These are phyloP conservation scores for Pythium rishiriense DNA, from an alignment of 352 stramenopile genomes.

Conservation along the genomic window DNA sequence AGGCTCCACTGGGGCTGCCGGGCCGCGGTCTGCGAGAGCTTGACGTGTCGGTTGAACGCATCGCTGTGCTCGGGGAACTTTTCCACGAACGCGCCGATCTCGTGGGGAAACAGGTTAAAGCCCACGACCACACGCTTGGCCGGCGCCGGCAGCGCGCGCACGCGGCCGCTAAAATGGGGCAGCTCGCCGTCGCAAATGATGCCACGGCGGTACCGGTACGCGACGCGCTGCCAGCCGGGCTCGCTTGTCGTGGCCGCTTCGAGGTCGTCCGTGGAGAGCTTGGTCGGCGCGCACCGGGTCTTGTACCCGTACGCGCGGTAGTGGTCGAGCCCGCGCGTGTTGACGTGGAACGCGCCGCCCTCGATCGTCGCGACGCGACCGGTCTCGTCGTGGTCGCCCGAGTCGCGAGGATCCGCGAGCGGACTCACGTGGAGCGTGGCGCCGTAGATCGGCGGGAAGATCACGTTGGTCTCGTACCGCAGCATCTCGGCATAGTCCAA, in stretches of 20 bases:
- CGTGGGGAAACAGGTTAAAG: constrained; percentile 73
- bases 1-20: constrained; percentile 49
- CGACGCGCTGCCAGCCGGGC: constrained; percentile 41
- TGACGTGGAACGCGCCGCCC: constrained; percentile 65
- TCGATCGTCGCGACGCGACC: no score
- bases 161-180: constrained; percentile 64
- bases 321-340: constrained; percentile 46
- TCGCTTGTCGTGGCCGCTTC: constrained; percentile 34
- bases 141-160: constrained; percentile 39
- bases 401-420: constrained; percentile 22
- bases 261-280: constrained; percentile 51
- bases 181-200: constrained; percentile 74
- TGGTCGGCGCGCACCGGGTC: constrained; percentile 37
- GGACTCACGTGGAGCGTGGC: constrained; percentile 75
- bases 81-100: constrained; percentile 59
- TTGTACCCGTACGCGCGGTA: constrained; percentile 73
- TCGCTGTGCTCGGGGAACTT: constrained; percentile 67
- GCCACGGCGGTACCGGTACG: constrained; percentile 57
- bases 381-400: neutral
- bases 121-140: constrained; percentile 69
- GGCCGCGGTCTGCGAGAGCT: constrained; percentile 59
- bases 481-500: constrained; percentile 76
- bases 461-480: constrained; percentile 71
- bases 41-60: constrained; percentile 76
- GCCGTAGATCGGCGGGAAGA: constrained; percentile 70